Conservation (phyloP, 352 stramenopile genomes). For the Globisporangium perplexum region DNA sequence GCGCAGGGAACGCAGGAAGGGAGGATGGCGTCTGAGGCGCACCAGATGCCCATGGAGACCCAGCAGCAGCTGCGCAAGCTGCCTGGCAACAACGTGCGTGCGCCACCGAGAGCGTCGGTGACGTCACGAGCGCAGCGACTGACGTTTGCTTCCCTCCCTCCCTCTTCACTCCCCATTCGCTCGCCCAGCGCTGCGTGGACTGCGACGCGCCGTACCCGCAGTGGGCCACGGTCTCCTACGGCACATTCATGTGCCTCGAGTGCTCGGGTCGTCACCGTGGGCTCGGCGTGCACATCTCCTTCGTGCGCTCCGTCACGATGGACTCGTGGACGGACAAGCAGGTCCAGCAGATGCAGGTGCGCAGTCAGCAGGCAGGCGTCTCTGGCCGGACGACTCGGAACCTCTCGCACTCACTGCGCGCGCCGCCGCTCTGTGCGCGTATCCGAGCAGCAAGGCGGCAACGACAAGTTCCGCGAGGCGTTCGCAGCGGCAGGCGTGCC, state of each 20-base stretch:
- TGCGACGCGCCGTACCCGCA: conserved; percentile 92
- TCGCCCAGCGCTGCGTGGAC: conserved; percentile 85
- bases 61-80: conserved; percentile 82
- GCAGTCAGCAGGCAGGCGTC: not conserved
- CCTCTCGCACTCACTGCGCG: not conserved
- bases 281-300: conserved; percentile 91
- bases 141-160: not conserved
- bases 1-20: not conserved
- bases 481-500: conserved; percentile 63
- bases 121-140: not conserved
- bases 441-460: conserved; percentile 47
- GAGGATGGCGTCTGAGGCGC: conserved; percentile 30
- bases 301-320: conserved; percentile 87
- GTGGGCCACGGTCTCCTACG: conserved; percentile 94
- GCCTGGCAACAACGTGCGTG: conserved; percentile 78
- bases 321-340: conserved; percentile 88
- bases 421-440: not conserved
- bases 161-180: not conserved
- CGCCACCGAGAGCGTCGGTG: no score
- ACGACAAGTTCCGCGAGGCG: conserved; percentile 61
- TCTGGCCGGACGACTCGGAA: not conserved
- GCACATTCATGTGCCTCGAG: conserved; percentile 95
- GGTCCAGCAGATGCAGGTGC: conserved; percentile 77
- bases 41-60: conserved; percentile 83
- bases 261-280: conserved; percentile 90